A percentile compares a stretch with the other conserved stretches of the same genome.
phyloP scores from a whole-genome alignment of 768 basidiomycete species.

The Tylopilus balloui region DNA sequence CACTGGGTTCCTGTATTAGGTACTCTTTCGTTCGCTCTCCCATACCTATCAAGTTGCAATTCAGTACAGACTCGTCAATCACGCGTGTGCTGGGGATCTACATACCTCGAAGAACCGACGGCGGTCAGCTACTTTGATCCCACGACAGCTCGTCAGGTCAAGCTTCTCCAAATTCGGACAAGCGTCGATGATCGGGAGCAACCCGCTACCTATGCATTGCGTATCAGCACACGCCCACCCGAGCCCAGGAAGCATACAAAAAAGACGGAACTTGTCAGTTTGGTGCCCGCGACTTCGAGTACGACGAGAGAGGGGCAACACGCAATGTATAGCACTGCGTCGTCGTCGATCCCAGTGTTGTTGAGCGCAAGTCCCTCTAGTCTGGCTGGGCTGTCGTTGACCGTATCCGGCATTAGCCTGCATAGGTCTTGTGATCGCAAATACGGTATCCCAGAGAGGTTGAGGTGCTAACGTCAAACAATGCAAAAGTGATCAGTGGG shows the following conservation, averaged over 20 bases:
- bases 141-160: constrained; percentile 64
- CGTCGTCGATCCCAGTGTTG: constrained; percentile 59
- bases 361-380: constrained; percentile 52
- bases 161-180: constrained; percentile 51
- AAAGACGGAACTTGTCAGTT: constrained; percentile 49
- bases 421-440: constrained; percentile 50
- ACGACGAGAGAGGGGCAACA: constrained; percentile 44
- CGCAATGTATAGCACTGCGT: constrained; percentile 48
- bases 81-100: constrained; percentile 16
- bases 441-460: constrained; percentile 49
- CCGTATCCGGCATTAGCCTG: constrained; percentile 37
- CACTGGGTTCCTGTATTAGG: too few relatives aligned
- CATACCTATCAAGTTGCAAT: constrained; percentile 18
- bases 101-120: constrained; percentile 61
- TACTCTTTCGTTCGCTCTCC: constrained; percentile 17
- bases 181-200: constrained; percentile 54
- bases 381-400: constrained; percentile 26
- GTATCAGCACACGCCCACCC: background rate
- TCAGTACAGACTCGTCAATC: background rate
- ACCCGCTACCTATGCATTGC: constrained; percentile 41
- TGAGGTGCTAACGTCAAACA: constrained; percentile 43
- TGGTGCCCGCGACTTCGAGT: constrained; percentile 55
- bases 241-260: background rate
- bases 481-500: background rate
- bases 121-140: constrained; percentile 54